Percentiles rank a stretch among this genome's conserved stretches.
These are phyloP conservation scores for Orbilia brochopaga DNA, from an alignment of 2,329 filamentous ascomycete species.

Conservation along the genomic window DNA sequence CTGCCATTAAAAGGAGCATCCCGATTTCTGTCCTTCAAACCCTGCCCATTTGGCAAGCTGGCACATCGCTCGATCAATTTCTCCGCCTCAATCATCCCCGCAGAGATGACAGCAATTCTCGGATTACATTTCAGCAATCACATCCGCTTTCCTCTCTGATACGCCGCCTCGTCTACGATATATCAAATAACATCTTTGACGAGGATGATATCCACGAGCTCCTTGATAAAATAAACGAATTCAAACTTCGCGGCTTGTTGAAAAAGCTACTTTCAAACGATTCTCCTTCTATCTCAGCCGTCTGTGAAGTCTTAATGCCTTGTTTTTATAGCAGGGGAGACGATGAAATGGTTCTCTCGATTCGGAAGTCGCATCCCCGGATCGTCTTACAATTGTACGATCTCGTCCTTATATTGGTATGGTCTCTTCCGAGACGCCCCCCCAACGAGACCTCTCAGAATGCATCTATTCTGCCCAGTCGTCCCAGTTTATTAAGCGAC, in stretches of 20 bases:
- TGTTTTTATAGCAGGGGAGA: slow-evolving; percentile 1
- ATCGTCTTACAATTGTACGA: too few relatives aligned
- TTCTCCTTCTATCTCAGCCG: not conserved
- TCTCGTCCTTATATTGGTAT: too few relatives aligned
- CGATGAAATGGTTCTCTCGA: slow-evolving; percentile 5
- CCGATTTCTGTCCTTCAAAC: not conserved
- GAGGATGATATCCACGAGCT: not conserved
- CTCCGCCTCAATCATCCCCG: not conserved
- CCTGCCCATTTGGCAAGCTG: slow-evolving; percentile 21
- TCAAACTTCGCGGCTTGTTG: not conserved
- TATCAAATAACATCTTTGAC: slow-evolving; percentile 10
- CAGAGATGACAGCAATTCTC: not conserved
- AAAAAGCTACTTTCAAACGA: slow-evolving; percentile 2
- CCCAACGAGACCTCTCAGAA: too few relatives aligned
- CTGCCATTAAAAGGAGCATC: slow-evolving; percentile 1
- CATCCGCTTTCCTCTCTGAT: slow-evolving; percentile 7
- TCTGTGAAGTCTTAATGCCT: not conserved
- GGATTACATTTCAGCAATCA: not conserved
- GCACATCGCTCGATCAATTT: not conserved
- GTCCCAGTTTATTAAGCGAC: too few relatives aligned
- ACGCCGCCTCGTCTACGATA: slow-evolving; percentile 13
- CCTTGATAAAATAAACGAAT: slow-evolving; percentile 4
- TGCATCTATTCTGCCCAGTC: too few relatives aligned
- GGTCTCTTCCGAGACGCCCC: too few relatives aligned
- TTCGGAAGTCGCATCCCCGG: not conserved